A percentile compares a stretch with the other conserved stretches of the same genome.
Conservation (phyloP, 805 yeast species). For the Ogataea minuta region DNA sequence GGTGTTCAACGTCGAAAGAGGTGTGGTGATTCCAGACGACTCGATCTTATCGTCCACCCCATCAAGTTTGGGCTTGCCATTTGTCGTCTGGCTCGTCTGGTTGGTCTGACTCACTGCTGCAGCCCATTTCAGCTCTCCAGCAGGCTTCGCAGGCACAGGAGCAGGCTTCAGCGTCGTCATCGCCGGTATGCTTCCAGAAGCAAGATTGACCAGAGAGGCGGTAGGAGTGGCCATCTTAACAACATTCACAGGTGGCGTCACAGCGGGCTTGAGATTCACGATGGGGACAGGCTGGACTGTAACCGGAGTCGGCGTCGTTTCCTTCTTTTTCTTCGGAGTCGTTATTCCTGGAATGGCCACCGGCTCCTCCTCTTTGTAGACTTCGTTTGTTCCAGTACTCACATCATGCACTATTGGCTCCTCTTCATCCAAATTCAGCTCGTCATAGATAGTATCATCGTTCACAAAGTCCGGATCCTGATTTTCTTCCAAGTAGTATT, state of each 20-base stretch:
- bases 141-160: slow-evolving; percentile 34
- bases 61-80: slow-evolving; percentile 8
- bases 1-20: slow-evolving; percentile 22
- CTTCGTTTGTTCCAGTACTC: slow-evolving; percentile 9
- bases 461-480: slow-evolving; percentile 92
- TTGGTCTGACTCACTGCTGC: slow-evolving; percentile 30
- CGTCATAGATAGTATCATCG: slow-evolving; percentile 92
- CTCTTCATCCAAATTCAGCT: slow-evolving; percentile 62
- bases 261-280: slow-evolving; percentile 6
- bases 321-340: no score
- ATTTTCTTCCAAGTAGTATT: slow-evolving; percentile 89
- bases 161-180: slow-evolving; percentile 36
- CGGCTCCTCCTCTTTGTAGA: slow-evolving; percentile 20
- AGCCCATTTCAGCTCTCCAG: slow-evolving; percentile 34
- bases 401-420: slow-evolving; percentile 32
- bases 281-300: slow-evolving; percentile 13
- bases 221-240: slow-evolving; percentile 13
- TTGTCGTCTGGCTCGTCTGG: slow-evolving; percentile 15
- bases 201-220: slow-evolving; percentile 17
- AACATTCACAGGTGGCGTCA: slow-evolving; percentile 4
- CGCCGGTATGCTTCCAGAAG: slow-evolving; percentile 16
- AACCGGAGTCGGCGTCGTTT: slow-evolving; percentile 17
- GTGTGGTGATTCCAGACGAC: slow-evolving; percentile 1
- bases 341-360: slow-evolving; percentile 5
- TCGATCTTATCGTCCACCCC: slow-evolving; percentile 6